Conservation (phyloP, 2,329 filamentous ascomycete species). For the Alternaria sp. region DNA sequence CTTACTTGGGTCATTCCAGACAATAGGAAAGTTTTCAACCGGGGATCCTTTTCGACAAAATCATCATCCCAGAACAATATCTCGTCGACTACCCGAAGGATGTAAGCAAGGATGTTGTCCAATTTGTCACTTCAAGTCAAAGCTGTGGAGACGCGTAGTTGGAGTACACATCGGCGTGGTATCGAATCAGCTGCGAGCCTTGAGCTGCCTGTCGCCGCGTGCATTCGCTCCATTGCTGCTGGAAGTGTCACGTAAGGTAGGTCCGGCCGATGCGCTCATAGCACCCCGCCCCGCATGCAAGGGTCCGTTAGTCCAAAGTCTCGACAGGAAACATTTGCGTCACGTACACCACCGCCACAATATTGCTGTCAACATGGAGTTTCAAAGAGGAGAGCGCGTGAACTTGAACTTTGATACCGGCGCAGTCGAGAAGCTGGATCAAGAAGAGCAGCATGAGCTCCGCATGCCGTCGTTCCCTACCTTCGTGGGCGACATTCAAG, state of each 20-base stretch:
- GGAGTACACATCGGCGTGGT: no score
- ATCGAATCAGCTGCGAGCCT: background rate
- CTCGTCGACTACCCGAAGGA: background rate
- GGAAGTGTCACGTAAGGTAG: background rate
- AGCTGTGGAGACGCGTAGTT: no score
- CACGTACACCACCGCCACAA: conserved; percentile 8
- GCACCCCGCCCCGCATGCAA: conserved; percentile 5
- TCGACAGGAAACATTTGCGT: conserved; percentile 1
- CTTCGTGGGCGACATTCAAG: conserved; percentile 79
- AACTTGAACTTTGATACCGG: conserved; percentile 66
- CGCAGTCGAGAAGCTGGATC: conserved; percentile 53
- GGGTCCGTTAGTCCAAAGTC: conserved; percentile 9
- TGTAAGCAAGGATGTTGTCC: background rate
- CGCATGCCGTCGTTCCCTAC: conserved; percentile 27
- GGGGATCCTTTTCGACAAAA: background rate
- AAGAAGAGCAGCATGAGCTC: conserved; percentile 24
- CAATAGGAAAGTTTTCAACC: background rate
- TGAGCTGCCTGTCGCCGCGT: background rate
- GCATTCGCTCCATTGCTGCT: background rate
- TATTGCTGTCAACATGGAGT: conserved; percentile 47
- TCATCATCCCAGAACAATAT: background rate
- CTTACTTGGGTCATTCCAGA: no score
- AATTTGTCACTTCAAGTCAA: no score
- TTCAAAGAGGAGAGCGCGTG: conserved; percentile 67
- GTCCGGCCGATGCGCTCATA: background rate